Evolutionary conservation across 495 filamentous ascomycete genomes (phyloP).

Genomic region (Bombardia bombarda): DNA sequence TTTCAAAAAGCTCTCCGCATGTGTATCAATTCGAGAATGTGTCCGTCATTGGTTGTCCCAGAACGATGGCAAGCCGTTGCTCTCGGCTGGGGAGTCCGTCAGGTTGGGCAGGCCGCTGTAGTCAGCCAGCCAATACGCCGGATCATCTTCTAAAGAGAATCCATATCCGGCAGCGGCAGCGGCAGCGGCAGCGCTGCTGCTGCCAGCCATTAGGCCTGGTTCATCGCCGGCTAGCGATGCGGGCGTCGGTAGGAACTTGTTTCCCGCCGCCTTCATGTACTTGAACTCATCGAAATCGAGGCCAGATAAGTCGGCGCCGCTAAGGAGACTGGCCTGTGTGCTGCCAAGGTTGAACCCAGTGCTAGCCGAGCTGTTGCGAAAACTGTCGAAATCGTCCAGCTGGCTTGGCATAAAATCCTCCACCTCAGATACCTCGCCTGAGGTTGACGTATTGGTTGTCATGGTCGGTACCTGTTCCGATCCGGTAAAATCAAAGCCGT

Average conservation of each 20-base stretch:
- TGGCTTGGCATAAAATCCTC: conserved; percentile 55
- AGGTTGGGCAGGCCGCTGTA: conserved; percentile 17
- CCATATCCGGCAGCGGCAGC: conserved; percentile 11
- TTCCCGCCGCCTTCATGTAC: conserved; percentile 45
- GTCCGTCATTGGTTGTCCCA: conserved; percentile 26
- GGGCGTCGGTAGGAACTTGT: conserved; percentile 32
- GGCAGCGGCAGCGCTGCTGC: too few species aligned
- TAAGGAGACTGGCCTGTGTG: conserved; percentile 42
- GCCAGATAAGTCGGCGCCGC: conserved; percentile 46
- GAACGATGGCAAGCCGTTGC: conserved; percentile 15
- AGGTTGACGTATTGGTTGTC: conserved; percentile 55
- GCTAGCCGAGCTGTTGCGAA: conserved; percentile 41
- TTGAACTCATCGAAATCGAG: conserved; percentile 51
- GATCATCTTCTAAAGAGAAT: conserved; percentile 24
- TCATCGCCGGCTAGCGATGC: conserved; percentile 28
- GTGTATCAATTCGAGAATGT: conserved; percentile 1
- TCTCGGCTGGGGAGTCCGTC: conserved; percentile 24
- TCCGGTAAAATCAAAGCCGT: conserved; percentile 55
- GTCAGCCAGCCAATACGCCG: conserved; percentile 22
- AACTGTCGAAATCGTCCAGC: conserved; percentile 48
- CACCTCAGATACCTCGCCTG: conserved; percentile 67
- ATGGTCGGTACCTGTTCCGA: conserved; percentile 46
- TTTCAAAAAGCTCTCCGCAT: too few species aligned
- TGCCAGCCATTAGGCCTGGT: conserved; percentile 18
- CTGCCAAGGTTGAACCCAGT: conserved; percentile 42